Evolutionary conservation across 331 rosid species (phyloP).

Genomic region (Quercus phellos): DNA sequence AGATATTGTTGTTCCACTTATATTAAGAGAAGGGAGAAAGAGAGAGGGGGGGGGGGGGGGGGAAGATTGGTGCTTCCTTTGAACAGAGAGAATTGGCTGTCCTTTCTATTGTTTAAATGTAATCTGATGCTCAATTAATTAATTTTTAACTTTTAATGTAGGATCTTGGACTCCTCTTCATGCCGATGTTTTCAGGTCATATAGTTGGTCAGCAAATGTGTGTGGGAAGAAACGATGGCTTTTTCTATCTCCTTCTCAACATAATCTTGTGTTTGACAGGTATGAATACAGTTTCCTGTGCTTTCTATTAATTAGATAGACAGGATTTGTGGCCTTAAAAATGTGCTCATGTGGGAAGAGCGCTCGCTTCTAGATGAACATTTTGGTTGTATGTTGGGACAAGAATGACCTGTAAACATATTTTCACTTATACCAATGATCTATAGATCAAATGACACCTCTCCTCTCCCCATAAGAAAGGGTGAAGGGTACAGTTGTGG

Average conservation of each 20-base stretch:
- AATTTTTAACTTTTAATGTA: slow-evolving; percentile 35
- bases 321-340: no score
- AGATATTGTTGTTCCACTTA: background rate
- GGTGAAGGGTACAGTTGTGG: no score
- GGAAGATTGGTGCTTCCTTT: background rate
- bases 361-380: no score
- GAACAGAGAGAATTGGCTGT: slow-evolving; percentile 3
- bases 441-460: no score
- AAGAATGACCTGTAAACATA: no score
- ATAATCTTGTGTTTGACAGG: slow-evolving; percentile 85
- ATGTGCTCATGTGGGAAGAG: no score
- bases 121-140: slow-evolving; percentile 11
- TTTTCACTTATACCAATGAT: no score
- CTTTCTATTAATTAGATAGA: background rate
- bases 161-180: slow-evolving; percentile 99
- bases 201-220: slow-evolving; percentile 91
- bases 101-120: background rate
- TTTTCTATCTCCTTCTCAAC: slow-evolving; percentile 74
- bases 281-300: slow-evolving; percentile 24
- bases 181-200: slow-evolving; percentile 93
- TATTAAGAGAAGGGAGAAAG: background rate
- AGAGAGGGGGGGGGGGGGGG: no score
- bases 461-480: no score
- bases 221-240: slow-evolving; percentile 91
- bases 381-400: no score